These are phyloP conservation scores for Coemansia umbellata DNA, from an alignment of 192 early-diverging fungal genomes.

Conservation along the genomic window DNA sequence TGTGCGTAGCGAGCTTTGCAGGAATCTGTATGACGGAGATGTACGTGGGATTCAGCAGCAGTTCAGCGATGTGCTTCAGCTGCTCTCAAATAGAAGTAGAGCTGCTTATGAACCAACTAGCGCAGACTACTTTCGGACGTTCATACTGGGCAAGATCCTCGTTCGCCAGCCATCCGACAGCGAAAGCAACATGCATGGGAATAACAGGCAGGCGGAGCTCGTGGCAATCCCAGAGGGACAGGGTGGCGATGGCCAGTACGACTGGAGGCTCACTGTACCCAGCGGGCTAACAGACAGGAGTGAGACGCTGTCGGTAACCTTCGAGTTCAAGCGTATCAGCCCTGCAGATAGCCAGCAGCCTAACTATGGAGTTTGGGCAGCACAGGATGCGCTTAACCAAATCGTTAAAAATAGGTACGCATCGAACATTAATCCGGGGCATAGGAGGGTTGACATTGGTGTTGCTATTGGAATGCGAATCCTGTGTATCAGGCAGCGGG, in stretches of 20 bases:
- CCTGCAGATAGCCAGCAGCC: too few relatives aligned
- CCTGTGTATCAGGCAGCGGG: too few relatives aligned
- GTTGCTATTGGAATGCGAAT: too few relatives aligned
- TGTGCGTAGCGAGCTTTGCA: not conserved
- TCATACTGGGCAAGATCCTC: not conserved
- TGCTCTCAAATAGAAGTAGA: not conserved
- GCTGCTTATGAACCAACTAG: not conserved
- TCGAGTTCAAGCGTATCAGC: not conserved
- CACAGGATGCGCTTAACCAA: too few relatives aligned
- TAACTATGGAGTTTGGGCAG: too few relatives aligned
- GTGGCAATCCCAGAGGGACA: not conserved
- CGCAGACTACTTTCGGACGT: not conserved
- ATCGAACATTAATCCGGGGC: too few relatives aligned
- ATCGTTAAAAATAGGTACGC: too few relatives aligned
- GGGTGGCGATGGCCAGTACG: not conserved
- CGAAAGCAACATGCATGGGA: not conserved
- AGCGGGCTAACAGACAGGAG: not conserved
- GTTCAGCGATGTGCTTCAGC: not conserved
- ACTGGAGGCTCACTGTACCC: not conserved
- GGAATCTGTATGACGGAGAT: not conserved
- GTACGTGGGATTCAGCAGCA: not conserved
- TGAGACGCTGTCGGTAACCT: not conserved
- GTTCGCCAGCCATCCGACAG: too few relatives aligned
- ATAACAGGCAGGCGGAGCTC: not conserved
- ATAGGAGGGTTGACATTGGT: too few relatives aligned